These are phyloP conservation scores for Boletellus sp. DNA, from an alignment of 1,284 basidiomycete species.

Conservation along the genomic window DNA sequence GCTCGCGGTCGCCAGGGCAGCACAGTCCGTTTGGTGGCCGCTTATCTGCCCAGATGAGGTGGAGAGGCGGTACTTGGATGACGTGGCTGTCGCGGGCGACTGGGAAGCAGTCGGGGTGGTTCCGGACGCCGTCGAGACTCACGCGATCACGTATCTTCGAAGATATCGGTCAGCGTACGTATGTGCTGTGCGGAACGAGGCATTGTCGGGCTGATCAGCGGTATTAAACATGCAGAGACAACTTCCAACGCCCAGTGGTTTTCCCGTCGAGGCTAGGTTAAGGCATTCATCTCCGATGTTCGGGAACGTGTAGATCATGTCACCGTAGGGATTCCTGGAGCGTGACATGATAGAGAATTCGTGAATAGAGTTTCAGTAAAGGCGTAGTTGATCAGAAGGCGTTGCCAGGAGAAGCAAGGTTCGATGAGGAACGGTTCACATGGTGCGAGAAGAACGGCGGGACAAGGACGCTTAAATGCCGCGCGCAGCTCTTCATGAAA, in stretches of 20 bases:
- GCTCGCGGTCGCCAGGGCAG: constrained; percentile 58
- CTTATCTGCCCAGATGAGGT: constrained; percentile 91
- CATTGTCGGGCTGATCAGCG: constrained; percentile 14
- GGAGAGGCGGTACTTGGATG: constrained; percentile 83
- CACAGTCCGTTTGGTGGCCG: constrained; percentile 91
- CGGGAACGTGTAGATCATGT: constrained; percentile 23
- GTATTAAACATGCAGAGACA: constrained; percentile 38
- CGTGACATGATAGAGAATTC: constrained; percentile 16
- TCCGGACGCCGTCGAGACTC: constrained; percentile 85
- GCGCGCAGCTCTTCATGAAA: constrained; percentile 16
- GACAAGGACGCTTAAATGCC: constrained; percentile 26
- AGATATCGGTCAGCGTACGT: constrained; percentile 83
- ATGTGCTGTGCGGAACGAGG: constrained; percentile 8
- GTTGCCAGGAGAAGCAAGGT: constrained; percentile 30
- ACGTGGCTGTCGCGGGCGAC: constrained; percentile 61
- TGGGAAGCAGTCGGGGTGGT: constrained; percentile 64
- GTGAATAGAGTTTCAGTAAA: constrained; percentile 27
- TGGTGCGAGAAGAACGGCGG: constrained; percentile 13
- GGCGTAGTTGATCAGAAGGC: constrained; percentile 17
- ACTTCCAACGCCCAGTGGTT: constrained; percentile 51
- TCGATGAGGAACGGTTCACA: constrained; percentile 19
- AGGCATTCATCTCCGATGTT: constrained; percentile 25
- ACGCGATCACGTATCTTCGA: constrained; percentile 89
- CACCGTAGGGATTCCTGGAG: constrained; percentile 8
- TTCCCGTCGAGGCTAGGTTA: constrained; percentile 38